These are phyloP conservation scores for Phtheirospermum japonicum DNA, from an alignment of 257 asterid genomes.

Conservation along the genomic window DNA sequence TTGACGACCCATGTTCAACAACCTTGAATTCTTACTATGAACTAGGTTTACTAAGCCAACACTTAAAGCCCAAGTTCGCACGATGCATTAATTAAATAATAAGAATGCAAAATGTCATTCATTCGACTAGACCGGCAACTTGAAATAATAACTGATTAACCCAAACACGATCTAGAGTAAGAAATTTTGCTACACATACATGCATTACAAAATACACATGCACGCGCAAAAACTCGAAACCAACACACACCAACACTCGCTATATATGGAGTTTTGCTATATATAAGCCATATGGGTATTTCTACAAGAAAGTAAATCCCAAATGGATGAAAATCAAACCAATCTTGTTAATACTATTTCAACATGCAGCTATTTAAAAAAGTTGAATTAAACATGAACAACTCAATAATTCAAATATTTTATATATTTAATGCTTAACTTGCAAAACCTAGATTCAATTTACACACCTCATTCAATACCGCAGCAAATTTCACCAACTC, in stretches of 20 bases:
- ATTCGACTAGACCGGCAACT: neutral
- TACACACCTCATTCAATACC: neutral
- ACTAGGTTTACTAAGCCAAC: neutral
- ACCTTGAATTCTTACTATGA: constrained; percentile 3
- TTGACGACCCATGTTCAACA: constrained; percentile 9
- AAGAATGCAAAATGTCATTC: neutral
- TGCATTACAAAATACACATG: constrained; percentile 1
- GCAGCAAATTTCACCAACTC: constrained; percentile 24
- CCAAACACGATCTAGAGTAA: constrained; percentile 3
- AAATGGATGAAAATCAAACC: constrained; percentile 14
- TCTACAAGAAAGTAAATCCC: constrained; percentile 3
- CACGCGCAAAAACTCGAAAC: constrained; percentile 5
- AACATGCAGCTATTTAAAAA: constrained; percentile 33
- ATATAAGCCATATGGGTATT: neutral
- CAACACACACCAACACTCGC: neutral
- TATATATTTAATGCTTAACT: constrained; percentile 14
- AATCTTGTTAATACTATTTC: constrained; percentile 13
- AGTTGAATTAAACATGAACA: constrained; percentile 18
- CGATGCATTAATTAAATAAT: too few species aligned
- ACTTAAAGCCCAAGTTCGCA: neutral
- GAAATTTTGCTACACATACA: neutral
- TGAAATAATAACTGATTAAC: neutral
- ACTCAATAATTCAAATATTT: constrained; percentile 1
- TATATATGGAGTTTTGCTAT: neutral
- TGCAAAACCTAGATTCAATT: constrained; percentile 19